phyloP scores from a whole-genome alignment of 2,329 filamentous ascomycete species.

The Fragosphaeria purpurea region DNA sequence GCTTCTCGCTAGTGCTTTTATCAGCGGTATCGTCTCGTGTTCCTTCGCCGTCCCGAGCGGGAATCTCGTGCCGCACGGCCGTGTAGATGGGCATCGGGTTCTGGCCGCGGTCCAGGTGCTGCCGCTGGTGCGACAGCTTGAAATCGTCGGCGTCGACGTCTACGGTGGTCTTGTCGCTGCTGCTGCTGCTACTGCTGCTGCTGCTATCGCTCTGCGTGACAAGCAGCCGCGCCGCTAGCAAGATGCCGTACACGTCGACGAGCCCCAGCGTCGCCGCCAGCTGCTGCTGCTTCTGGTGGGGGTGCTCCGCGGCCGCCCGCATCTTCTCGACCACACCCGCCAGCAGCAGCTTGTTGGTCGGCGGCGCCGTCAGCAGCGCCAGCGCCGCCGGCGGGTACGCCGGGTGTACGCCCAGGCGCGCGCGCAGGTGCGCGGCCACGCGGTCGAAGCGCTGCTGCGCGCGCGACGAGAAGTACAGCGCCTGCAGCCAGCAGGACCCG shows the following conservation, averaged over 20 bases:
- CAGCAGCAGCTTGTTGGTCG: constrained; percentile 86
- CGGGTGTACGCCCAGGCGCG: constrained; percentile 76
- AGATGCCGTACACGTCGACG: constrained; percentile 83
- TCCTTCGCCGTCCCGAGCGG: constrained; percentile 44
- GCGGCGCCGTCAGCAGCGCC: constrained; percentile 69
- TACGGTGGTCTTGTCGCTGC: constrained; percentile 75
- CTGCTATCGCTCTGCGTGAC: too few relatives aligned
- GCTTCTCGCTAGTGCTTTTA: not conserved
- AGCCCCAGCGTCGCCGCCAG: constrained; percentile 76
- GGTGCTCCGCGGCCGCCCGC: constrained; percentile 61
- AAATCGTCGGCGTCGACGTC: constrained; percentile 68
- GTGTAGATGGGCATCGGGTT: constrained; percentile 92
- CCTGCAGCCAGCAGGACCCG: constrained; percentile 91
- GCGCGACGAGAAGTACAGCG: constrained; percentile 76
- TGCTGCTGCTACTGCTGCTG: too few relatives aligned
- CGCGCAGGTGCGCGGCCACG: constrained; percentile 77
- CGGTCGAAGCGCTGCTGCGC: constrained; percentile 55
- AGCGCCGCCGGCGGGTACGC: constrained; percentile 84
- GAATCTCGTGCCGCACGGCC: constrained; percentile 90
- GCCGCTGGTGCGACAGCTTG: constrained; percentile 80
- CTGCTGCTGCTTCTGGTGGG: too few relatives aligned
- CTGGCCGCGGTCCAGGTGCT: constrained; percentile 64
- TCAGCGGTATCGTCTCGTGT: constrained; percentile 19
- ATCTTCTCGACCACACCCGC: constrained; percentile 86
- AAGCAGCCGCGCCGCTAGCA: constrained; percentile 74